Conservation (phyloP, 2,329 filamentous ascomycete genomes). For the Sarocladiaceae sp. region DNA sequence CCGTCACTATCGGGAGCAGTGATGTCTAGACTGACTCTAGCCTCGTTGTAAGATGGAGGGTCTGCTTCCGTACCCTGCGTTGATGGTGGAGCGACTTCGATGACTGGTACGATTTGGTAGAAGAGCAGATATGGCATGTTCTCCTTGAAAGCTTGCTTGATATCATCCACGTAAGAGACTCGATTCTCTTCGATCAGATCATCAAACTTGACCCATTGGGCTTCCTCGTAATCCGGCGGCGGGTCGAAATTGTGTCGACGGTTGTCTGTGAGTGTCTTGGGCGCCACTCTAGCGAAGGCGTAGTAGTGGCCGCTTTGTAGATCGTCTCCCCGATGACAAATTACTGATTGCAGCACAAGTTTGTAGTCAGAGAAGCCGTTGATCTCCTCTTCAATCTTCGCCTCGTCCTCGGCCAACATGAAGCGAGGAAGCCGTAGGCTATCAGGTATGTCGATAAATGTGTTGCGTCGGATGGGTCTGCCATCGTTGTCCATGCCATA, state of each 20-base stretch:
- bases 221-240: slow-evolving; percentile 61
- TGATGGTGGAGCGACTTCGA: slow-evolving; percentile 52
- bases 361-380: slow-evolving; percentile 69
- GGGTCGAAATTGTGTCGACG: slow-evolving; percentile 47
- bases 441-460: slow-evolving; percentile 83
- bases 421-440: slow-evolving; percentile 81
- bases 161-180: slow-evolving; percentile 70
- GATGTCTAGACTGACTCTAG: slow-evolving; percentile 28
- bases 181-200: slow-evolving; percentile 66
- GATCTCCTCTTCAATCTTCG: slow-evolving; percentile 48
- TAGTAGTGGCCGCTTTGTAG: slow-evolving; percentile 90
- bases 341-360: slow-evolving; percentile 80
- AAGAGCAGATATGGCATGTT: slow-evolving; percentile 94
- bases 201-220: slow-evolving; percentile 87
- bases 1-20: background rate
- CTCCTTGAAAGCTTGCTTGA: slow-evolving; percentile 66
- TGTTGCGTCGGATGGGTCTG: slow-evolving; percentile 64
- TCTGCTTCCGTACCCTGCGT: slow-evolving; percentile 40
- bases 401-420: slow-evolving; percentile 64
- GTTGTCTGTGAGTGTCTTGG: slow-evolving; percentile 54
- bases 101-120: slow-evolving; percentile 87
- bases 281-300: slow-evolving; percentile 72
- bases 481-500: slow-evolving; percentile 68
- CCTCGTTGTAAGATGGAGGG: slow-evolving; percentile 55
- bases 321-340: slow-evolving; percentile 84